Conservation (phyloP, 2,329 filamentous ascomycete genomes). For the Epichloe gansuensis region DNA sequence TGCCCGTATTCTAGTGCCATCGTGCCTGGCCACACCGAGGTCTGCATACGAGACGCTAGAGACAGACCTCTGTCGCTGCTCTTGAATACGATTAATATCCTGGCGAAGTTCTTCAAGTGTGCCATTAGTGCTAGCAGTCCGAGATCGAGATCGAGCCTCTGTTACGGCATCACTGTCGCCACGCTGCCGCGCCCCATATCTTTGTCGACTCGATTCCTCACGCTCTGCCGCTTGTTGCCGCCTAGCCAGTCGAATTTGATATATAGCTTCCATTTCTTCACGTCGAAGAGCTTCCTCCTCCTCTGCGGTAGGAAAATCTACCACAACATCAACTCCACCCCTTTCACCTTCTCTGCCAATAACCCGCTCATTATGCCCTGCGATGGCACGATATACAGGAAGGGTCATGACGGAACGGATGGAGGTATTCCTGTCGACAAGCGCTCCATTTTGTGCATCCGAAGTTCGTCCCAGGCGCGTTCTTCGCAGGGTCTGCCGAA, state of each 20-base stretch:
- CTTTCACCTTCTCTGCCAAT: constrained; percentile 83
- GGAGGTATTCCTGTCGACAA: constrained; percentile 69
- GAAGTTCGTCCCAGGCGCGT: constrained; percentile 12
- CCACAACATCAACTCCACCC: constrained; percentile 77
- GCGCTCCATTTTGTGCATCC: constrained; percentile 18
- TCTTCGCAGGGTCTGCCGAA: constrained; percentile 1
- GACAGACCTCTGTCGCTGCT: constrained; percentile 51
- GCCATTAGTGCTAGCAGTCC: constrained; percentile 33
- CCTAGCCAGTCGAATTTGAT: constrained; percentile 72
- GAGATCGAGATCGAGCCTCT: constrained; percentile 46
- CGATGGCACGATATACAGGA: constrained; percentile 65
- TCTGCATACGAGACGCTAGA: constrained; percentile 68
- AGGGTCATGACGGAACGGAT: constrained; percentile 90
- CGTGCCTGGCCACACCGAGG: constrained; percentile 61
- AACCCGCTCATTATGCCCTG: constrained; percentile 65
- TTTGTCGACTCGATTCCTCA: constrained; percentile 57
- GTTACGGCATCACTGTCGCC: constrained; percentile 60
- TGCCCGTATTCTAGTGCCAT: constrained; percentile 62
- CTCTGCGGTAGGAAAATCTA: constrained; percentile 71
- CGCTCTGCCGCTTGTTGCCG: constrained; percentile 64
- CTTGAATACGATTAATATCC: constrained; percentile 43
- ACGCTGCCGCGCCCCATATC: constrained; percentile 57
- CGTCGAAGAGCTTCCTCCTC: constrained; percentile 70
- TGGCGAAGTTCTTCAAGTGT: constrained; percentile 46
- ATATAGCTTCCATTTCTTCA: constrained; percentile 83